phyloP scores from a whole-genome alignment of 2,329 filamentous ascomycete genomes.

The Diplodia intermedia region DNA sequence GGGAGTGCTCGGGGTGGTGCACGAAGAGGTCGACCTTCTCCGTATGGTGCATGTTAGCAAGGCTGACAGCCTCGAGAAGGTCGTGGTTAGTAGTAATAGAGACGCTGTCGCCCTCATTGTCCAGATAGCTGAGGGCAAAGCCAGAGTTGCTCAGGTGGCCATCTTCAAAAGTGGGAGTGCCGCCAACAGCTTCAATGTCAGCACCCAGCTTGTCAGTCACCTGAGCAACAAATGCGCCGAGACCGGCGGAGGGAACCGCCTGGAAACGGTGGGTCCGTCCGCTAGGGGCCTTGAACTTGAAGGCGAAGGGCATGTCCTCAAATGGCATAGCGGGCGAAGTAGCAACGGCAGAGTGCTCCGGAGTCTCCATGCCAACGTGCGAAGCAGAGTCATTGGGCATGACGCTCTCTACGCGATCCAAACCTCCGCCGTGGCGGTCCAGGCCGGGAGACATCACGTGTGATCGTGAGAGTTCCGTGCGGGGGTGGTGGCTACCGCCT shows the following conservation, averaged over 20 bases:
- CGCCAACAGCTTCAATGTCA: conserved; percentile 85
- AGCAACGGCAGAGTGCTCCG: conserved; percentile 68
- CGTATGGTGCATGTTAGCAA: conserved; percentile 76
- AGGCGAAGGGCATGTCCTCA: conserved; percentile 83
- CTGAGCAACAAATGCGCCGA: conserved; percentile 76
- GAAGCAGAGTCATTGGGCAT: conserved; percentile 94
- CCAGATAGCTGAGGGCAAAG: conserved; percentile 92
- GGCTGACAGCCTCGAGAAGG: conserved; percentile 83
- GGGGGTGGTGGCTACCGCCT: conserved; percentile 73
- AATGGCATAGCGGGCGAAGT: conserved; percentile 61
- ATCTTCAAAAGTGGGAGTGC: conserved; percentile 77
- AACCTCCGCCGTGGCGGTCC: conserved; percentile 59
- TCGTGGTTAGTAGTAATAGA: conserved; percentile 97
- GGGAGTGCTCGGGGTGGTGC: conserved; percentile 89
- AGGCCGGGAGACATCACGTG: conserved; percentile 81
- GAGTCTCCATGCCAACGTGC: conserved; percentile 82
- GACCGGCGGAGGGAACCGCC: conserved; percentile 78
- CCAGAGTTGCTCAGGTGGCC: conserved; percentile 78
- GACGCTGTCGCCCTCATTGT: conserved; percentile 95
- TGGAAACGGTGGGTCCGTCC: conserved; percentile 93
- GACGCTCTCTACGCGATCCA: conserved; percentile 80
- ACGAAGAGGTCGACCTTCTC: conserved; percentile 99
- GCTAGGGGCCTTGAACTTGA: conserved; percentile 98
- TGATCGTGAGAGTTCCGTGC: conserved; percentile 72
- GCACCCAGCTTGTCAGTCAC: conserved; percentile 84